Evolutionary conservation across 139 green algal species (phyloP), one percentile per base, ranked within the genome.

Genomic region (Chlamydomonas asymmetrica): DNA sequence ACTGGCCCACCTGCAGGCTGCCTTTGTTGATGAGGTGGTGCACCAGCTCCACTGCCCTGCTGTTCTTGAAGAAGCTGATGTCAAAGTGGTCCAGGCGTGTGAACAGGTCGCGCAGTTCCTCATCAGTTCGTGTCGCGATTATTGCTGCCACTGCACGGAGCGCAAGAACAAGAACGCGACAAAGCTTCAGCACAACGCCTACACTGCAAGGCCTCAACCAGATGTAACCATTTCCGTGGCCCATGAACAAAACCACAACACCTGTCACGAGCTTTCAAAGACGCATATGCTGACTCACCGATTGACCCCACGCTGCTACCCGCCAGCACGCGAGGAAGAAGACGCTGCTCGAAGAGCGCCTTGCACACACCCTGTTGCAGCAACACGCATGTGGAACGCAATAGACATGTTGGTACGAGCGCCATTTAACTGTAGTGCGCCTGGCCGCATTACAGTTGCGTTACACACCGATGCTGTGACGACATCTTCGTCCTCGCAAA

Each of bases 301-400:
- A 99, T 94, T 50, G 87, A 91, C 1, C 96, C 96, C 16, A 95
- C 96, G 74, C 86, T 95, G 56, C 76, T 90, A 41, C 96, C 96
- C 0, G 93, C 89, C 69, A 99, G 74, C 32, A 99, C 89, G 27
- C 96, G 88, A 5, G 96, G 96, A 32, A 99, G 90, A 76, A 98
- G 83, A 8, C 77, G 49, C 65, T 96, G 89, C 83, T 98, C 84
- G 50, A 97, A 91, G 52, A 99, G 86, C 39, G 93, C 90, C 80
- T 94, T 93, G 32, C 94, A 88, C 25, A 99, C 91, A 27, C 94
- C 94, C 89, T 93, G 88, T n/a, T n/a, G n/a, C n/a, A n/a, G n/a
- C n/a, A n/a, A n/a, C n/a, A n/a, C n/a, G n/a, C n/a, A n/a, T n/a
- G n/a, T 56, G 16, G 48, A 56, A 56, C 13, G 16, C 48, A 27